Percentiles rank a stretch among this genome's conserved stretches.
Evolutionary conservation across 345 rosid genomes (phyloP).

Genomic region (Brassica napus): Da-Ae NC_063445.1:44329001-44329500

Average conservation of each 20-base stretch:
- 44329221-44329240: conserved; percentile 79
- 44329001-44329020: conserved; percentile 81
- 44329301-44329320: conserved; percentile 59
- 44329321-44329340: conserved; percentile 60
- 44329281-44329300: conserved; percentile 71
- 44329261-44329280: conserved; percentile 60
- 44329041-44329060: conserved; percentile 78
- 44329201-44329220: conserved; percentile 18
- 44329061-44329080: conserved; percentile 69
- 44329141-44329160: not conserved
- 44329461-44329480: conserved; percentile 84
- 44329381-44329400: conserved; percentile 19
- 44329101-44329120: conserved; percentile 74
- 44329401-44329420: conserved; percentile 88
- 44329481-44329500: conserved; percentile 69
- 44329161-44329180: too few species aligned
- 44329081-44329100: conserved; percentile 75
- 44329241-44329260: conserved; percentile 61
- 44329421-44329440: conserved; percentile 90
- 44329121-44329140: conserved; percentile 51
- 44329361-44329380: not conserved
- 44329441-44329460: conserved; percentile 96
- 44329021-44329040: conserved; percentile 64
- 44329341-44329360: not conserved
- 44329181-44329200: not conserved